phyloP scores from a whole-genome alignment of 768 basidiomycete genomes.

The Hygrophorus russula region DNA sequence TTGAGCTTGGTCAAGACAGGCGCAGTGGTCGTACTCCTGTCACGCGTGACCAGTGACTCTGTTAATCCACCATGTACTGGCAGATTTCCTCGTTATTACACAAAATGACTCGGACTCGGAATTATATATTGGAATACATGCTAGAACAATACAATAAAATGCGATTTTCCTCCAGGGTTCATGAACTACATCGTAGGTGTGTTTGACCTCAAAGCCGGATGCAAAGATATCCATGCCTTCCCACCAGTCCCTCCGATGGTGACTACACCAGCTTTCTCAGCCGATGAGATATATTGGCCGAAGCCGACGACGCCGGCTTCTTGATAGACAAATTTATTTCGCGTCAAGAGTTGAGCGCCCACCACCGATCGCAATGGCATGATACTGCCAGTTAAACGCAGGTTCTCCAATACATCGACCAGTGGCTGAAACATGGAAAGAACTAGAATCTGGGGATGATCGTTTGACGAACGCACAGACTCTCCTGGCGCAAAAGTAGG shows the following conservation, averaged over 20 bases:
- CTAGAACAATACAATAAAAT: too few relatives aligned
- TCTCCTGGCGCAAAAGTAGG: background rate
- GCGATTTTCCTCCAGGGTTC: too few relatives aligned
- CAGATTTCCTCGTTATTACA: background rate
- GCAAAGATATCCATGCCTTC: conserved; percentile 9
- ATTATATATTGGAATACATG: too few relatives aligned
- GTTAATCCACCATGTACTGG: background rate
- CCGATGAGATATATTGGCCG: conserved; percentile 8
- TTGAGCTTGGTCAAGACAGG: too few relatives aligned
- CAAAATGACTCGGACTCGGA: background rate
- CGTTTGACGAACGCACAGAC: background rate
- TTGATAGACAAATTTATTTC: conserved; percentile 1
- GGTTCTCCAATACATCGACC: background rate
- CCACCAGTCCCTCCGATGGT: conserved; percentile 7
- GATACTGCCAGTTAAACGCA: background rate
- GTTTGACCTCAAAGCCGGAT: background rate
- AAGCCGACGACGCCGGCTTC: conserved; percentile 6
- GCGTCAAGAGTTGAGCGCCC: conserved; percentile 3
- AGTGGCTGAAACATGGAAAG: background rate
- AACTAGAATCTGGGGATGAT: background rate
- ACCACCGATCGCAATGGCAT: conserved; percentile 5
- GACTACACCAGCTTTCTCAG: conserved; percentile 6
- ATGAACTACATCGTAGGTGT: too few relatives aligned
- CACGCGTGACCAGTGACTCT: too few relatives aligned
- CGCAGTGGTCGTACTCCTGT: too few relatives aligned